phyloP scores from a whole-genome alignment of 805 yeast genomes.

The Ogataea paradorogensis region DNA sequence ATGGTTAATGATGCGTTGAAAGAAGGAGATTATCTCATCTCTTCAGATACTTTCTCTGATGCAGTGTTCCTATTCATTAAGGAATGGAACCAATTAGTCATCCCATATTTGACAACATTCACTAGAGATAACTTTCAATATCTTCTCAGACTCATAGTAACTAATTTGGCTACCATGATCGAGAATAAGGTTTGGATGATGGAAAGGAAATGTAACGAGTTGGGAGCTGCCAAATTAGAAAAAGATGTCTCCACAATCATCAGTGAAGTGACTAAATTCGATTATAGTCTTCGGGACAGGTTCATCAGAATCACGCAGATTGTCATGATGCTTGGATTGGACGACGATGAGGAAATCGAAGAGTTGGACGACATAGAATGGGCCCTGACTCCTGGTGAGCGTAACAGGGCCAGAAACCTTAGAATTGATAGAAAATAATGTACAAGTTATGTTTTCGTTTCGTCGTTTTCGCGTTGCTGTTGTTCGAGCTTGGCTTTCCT shows the following conservation, averaged over 20 bases:
- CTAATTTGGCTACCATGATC: conserved; percentile 50
- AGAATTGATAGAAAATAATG: conserved; percentile 42
- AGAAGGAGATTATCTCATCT: conserved; percentile 38
- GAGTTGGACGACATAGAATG: conserved; percentile 44
- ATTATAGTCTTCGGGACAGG: conserved; percentile 72
- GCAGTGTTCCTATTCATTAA: conserved; percentile 48
- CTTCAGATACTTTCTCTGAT: conserved; percentile 25
- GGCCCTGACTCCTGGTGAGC: conserved; percentile 76
- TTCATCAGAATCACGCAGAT: conserved; percentile 83
- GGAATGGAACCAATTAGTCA: conserved; percentile 62
- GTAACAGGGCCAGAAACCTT: conserved; percentile 57
- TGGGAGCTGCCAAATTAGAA: conserved; percentile 82
- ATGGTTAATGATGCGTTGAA: conserved; percentile 37
- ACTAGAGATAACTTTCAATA: conserved; percentile 44
- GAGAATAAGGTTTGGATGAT: conserved; percentile 69
- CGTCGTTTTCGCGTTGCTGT: conserved; percentile 19
- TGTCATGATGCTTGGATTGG: conserved; percentile 77
- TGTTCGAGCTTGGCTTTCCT: conserved; percentile 26
- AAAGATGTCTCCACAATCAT: conserved; percentile 75
- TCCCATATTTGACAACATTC: conserved; percentile 52
- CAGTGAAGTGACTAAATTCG: conserved; percentile 65
- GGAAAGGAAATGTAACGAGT: conserved; percentile 67
- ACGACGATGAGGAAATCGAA: conserved; percentile 51
- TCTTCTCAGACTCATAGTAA: conserved; percentile 48
- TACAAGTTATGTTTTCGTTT: conserved; percentile 5